Conservation (phyloP, 2,329 filamentous ascomycete genomes). For the Venturiaceae sp. region DNA sequence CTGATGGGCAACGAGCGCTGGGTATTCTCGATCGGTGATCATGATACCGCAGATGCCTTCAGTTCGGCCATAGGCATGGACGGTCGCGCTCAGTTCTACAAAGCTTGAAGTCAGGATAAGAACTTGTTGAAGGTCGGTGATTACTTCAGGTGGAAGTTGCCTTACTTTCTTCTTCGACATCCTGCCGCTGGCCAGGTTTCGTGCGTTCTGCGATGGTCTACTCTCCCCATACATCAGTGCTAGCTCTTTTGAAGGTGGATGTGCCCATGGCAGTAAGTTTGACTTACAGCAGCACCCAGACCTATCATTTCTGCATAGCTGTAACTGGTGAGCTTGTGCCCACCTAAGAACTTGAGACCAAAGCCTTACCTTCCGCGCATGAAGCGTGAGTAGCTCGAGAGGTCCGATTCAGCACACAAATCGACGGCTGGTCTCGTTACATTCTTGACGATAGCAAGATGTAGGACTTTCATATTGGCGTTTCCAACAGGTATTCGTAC, state of each 20-base stretch:
- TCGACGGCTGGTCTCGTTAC: slow-evolving; percentile 66
- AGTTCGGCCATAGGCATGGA: slow-evolving; percentile 35
- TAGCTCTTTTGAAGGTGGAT: not conserved
- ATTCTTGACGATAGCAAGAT: slow-evolving; percentile 80
- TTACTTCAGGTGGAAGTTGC: not conserved
- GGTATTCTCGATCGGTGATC: slow-evolving; percentile 39
- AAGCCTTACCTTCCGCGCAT: slow-evolving; percentile 55
- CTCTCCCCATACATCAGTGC: not conserved
- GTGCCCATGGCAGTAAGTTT: no score
- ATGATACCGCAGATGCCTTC: slow-evolving; percentile 39
- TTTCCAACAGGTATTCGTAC: slow-evolving; percentile 1
- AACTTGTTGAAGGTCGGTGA: slow-evolving; percentile 1
- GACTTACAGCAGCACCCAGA: not conserved
- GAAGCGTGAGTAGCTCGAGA: slow-evolving; percentile 72
- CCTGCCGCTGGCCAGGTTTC: slow-evolving; percentile 68
- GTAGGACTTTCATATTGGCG: slow-evolving; percentile 71
- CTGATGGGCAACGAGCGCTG: slow-evolving; percentile 72
- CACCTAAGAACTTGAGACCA: not conserved
- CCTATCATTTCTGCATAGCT: slow-evolving; percentile 2
- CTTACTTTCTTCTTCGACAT: slow-evolving; percentile 71
- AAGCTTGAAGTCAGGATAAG: not conserved
- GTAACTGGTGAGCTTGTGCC: not conserved
- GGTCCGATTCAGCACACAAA: slow-evolving; percentile 66
- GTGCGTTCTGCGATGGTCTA: slow-evolving; percentile 59
- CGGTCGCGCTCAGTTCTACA: slow-evolving; percentile 47